Evolutionary conservation across 106 monocot species (phyloP).

Genomic region (Dendrobium huoshanense): DNA sequence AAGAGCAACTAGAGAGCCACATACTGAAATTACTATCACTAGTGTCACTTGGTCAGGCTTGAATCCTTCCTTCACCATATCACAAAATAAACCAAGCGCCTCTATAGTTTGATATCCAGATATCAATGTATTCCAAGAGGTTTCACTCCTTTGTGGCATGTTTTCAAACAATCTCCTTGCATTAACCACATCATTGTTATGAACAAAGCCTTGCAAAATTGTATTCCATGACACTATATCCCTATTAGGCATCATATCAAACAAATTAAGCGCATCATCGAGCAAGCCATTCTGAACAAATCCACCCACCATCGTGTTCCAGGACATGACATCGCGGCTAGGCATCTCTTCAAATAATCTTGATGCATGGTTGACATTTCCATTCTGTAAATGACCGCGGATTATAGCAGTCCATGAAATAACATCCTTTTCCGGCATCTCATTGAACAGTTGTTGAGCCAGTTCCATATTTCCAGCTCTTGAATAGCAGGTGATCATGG

Average conservation of each 20-base stretch:
- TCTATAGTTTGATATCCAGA: slow-evolving; percentile 30
- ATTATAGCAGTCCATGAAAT: slow-evolving; percentile 66
- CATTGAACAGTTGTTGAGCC: slow-evolving; percentile 38
- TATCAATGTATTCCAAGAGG: slow-evolving; percentile 72
- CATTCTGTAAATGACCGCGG: slow-evolving; percentile 38
- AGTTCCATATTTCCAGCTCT: slow-evolving; percentile 34
- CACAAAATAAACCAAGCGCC: slow-evolving; percentile 34
- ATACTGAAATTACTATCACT: slow-evolving; percentile 36
- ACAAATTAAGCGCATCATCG: slow-evolving; percentile 51
- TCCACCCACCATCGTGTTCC: slow-evolving; percentile 78
- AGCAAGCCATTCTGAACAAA: slow-evolving; percentile 40
- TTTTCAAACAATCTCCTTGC: slow-evolving; percentile 40
- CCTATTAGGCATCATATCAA: slow-evolving; percentile 34
- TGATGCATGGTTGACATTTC: slow-evolving; percentile 25
- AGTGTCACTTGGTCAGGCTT: slow-evolving; percentile 51
- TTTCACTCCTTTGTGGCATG: slow-evolving; percentile 58
- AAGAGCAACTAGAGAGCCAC: slow-evolving; percentile 45
- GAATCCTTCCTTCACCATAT: slow-evolving; percentile 45
- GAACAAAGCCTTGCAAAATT: slow-evolving; percentile 50
- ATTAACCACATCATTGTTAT: slow-evolving; percentile 19
- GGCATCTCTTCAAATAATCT: slow-evolving; percentile 45
- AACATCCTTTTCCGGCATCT: slow-evolving; percentile 45
- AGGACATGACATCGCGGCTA: slow-evolving; percentile 37
- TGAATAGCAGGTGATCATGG: slow-evolving; percentile 48
- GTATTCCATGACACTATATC: slow-evolving; percentile 70